Base-by-base conservation (phyloP, 495 filamentous ascomycete species). In the Neurospora cerealis region DNA sequence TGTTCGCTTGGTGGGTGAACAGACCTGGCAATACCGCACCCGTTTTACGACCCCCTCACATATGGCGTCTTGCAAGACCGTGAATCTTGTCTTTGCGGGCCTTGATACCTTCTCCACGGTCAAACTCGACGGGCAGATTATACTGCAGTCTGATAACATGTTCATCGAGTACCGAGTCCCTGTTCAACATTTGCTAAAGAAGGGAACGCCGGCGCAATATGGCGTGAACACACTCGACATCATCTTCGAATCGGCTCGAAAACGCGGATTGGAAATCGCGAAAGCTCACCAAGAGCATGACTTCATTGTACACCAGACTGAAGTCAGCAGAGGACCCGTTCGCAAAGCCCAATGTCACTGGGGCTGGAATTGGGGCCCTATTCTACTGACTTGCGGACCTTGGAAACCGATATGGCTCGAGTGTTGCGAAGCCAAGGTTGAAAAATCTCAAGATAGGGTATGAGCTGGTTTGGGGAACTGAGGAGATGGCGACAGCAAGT, bases 331-430 rank as follows among this genome's bases (percentile, higher is more conserved):
- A 41, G 82, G 83, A 0, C 79, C 84, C 2, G 81, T 84, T 8
- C 76, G 83, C 24, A 86, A 86, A 76, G 78, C 83, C 86, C 81
- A 88, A 90, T 73, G 75, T 42, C 79, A 80, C 75, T 84, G 79
- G 84, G 92, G 92, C 42, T 95, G 92, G 92, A 92, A 95, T 75
- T 93, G 92, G 92, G 92, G 92, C 13, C 92, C 92, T 37, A 86
- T 89, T 13, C 75, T 94, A 37, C 83, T 92, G 79, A 92, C 91
- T 11, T 91, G 87, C 48, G 92, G 92, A 6, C 91, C 91, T n/a
- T 94, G 92, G 92, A 87, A 87, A 72, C 87, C 89, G 3, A 84
- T 93, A 10, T 82, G 78, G 2, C 79, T 94, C 19, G 91, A 94
- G 77, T 84, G 86, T 0, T 93, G 90, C 76, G 80, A 80, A 19